Base-by-base conservation (phyloP, 108 stramenopile genomes). In the Nannochloropsis salina region DNA sequence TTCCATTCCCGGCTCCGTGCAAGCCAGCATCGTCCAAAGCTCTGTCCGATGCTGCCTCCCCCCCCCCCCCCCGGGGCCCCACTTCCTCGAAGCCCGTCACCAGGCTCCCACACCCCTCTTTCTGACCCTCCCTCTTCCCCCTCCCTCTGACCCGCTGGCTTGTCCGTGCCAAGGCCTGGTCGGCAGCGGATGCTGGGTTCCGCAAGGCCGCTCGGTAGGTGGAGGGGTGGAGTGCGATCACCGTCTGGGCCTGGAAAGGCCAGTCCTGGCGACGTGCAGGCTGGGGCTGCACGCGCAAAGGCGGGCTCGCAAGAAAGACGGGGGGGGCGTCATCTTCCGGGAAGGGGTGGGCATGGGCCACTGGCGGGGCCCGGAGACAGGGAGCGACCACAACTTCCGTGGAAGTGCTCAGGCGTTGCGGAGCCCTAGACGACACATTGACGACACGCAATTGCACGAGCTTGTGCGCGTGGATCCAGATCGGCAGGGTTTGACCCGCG, bases 401-500 rank as follows among this genome's bases (percentile, higher is more conserved):
- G 9, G 80, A 15, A 18, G 86, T 80, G 44, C 83, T 87, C 5
- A 87, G 80, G 40, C 86, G 82, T 15, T 80, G 83, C 22, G 83
- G 83, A 12, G 82, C 86, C 8, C 45, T 31, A 21, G 86, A 21
- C 18, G 79, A 44, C 9, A 31, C 42, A 20, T 61, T 45, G 8
- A 84, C 44, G 3, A 87, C 86, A 11, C 41, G 80, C 31, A 87
- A 83, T 20, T 44, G 40, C 45, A 87, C 84, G 86, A 87, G 86
- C 6, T 83, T 83, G 8, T 61, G 83, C n/a, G 42, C 83, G 80
- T 87, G 86, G 80, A 87, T 83, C 86, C 86, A 87, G 18, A 87
- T 87, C 41, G 86, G 86, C 44, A 87, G 61, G 9, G 83, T 42
- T 31, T 87, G 86, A n/a, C 86, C 86, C 41, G 86, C 9, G 80